Evolutionary conservation across 2,329 filamentous ascomycete genomes (phyloP).

Genomic region (Daldinia sp.): DNA sequence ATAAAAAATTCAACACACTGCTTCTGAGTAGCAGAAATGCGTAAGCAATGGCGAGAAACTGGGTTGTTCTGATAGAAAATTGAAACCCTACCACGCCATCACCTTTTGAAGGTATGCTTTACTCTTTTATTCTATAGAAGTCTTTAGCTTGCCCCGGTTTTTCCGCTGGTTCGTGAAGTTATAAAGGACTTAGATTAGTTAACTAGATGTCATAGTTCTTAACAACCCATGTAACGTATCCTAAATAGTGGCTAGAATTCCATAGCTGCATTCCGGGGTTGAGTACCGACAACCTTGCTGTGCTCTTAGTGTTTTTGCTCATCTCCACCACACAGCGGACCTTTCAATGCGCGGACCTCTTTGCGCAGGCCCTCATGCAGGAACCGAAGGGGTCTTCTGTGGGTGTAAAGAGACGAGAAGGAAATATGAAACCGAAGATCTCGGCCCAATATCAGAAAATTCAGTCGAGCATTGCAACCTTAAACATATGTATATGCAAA

Average conservation of each 20-base stretch:
- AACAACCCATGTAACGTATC: conserved; percentile 12
- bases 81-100: neutral
- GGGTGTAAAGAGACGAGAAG: conserved; percentile 14
- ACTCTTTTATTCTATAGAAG: neutral
- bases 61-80: neutral
- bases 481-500: conserved; percentile 7
- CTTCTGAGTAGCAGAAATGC: neutral
- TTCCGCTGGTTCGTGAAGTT: neutral
- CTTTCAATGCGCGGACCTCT: neutral
- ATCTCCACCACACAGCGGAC: conserved; percentile 7
- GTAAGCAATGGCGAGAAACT: neutral
- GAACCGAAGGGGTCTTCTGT: conserved; percentile 9
- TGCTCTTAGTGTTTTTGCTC: conserved; percentile 10
- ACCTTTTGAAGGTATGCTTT: neutral
- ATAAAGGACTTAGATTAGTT: neutral
- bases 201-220: neutral
- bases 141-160: neutral
- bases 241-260: conserved; percentile 7
- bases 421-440: conserved; percentile 24
- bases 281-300: conserved; percentile 13
- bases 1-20: neutral
- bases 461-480: conserved; percentile 14
- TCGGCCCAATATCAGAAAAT: conserved; percentile 17
- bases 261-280: conserved; percentile 18
- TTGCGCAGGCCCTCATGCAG: conserved; percentile 22